phyloP scores from a whole-genome alignment of 139 green algal genomes.

The Ettlia oleoabundans region DNA sequence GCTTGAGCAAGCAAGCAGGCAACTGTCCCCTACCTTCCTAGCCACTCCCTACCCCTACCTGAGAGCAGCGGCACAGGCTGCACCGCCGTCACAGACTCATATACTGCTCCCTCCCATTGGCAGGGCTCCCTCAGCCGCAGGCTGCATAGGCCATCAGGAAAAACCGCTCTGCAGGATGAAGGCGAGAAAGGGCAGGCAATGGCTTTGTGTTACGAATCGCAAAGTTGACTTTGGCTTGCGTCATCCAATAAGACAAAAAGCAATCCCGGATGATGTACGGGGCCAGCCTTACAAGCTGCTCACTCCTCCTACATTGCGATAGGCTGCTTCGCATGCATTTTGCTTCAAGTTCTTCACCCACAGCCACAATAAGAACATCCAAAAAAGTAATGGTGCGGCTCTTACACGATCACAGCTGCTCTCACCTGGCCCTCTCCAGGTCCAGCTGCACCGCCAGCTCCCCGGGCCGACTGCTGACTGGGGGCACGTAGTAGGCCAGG shows the following conservation, averaged over 20 bases:
- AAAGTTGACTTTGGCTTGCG: too few species aligned
- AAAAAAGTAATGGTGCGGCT: neutral
- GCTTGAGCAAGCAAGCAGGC: neutral
- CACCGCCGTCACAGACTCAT: neutral
- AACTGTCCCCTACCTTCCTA: neutral
- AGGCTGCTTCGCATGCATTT: too few species aligned
- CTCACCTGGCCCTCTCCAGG: constrained; percentile 12
- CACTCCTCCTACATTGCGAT: too few species aligned
- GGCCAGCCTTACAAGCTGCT: too few species aligned
- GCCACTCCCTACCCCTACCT: neutral
- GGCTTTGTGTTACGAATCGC: too few species aligned
- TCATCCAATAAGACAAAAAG: too few species aligned
- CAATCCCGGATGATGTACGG: too few species aligned
- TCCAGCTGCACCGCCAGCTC: constrained; percentile 11
- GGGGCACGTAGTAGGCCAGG: constrained; percentile 5
- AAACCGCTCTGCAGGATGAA: neutral
- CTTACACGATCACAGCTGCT: neutral
- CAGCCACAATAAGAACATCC: neutral
- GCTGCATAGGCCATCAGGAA: neutral
- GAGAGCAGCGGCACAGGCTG: neutral
- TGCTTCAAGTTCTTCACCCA: neutral
- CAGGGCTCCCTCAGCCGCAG: neutral
- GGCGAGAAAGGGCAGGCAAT: too few species aligned
- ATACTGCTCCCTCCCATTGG: neutral
- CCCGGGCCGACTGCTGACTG: neutral